Base-by-base conservation (phyloP, 192 early-diverging fungal species). In the Haplosporangium gracile region DNA sequence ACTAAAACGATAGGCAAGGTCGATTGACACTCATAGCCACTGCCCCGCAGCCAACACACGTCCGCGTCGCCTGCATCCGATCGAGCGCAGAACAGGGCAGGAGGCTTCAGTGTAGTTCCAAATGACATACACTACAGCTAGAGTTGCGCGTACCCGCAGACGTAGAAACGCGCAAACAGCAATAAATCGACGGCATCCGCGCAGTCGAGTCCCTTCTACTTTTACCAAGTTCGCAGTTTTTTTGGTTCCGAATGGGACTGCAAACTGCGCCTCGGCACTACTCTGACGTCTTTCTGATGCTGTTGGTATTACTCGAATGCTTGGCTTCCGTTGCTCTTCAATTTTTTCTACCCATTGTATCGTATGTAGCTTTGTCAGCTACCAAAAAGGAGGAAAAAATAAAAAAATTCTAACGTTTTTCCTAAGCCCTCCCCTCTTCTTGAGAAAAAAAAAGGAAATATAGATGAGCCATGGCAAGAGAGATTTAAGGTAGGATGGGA, bases 281-380 rank as follows among this genome's bases (percentile, higher is more conserved):
- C 60, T 15, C 29, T 51, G 49, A 51, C 49, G 49, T 51, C 49
- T 5, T 51, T 43, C 9, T 51, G 20, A 18, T 51, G 49, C 49
- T 51, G 18, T 22, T 51, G 49, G 4, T 51, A 16, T 49, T 49
- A 16, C 18, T 51, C 3, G 49, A 32, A 32, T 65, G n/a, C 60
- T 65, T 65, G 60, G 60, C 60, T 34, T 2, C 13, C 26, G 29
- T 34, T 11, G 0, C 60, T 15, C n/a, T 60, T n/a, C 55, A n/a
- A 51, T 51, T 51, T 51, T 49, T 51, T 45, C 43, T 51, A 22
- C 18, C 49, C 20, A 3, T 22, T 51, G 49, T 51, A 18, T 51
- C 49, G 49, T 51, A 18, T 65, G 60, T 65, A 65, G 60, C 29
- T 65, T 65, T 65, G 60, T 65, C 60, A 65, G 60, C 60, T 65